Conservation (phyloP, 331 rosid genomes). For the Prunus yedoensis region DNA sequence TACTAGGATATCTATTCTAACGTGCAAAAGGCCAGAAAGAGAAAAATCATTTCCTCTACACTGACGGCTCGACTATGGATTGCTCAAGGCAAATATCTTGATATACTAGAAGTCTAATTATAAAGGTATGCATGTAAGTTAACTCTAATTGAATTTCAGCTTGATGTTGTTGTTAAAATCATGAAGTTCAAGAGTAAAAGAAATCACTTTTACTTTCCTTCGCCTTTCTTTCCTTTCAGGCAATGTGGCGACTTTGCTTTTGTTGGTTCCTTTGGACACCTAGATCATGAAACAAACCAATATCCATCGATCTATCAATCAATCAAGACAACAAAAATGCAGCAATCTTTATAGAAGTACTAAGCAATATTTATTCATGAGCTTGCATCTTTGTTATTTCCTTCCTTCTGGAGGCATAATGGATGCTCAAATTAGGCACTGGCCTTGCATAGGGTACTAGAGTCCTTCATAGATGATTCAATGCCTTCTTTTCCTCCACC, state of each 20-base stretch:
- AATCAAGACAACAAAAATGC: neutral
- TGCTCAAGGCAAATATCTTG: no score
- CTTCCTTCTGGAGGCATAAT: constrained; percentile 34
- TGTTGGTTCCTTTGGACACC: constrained; percentile 59
- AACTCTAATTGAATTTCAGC: no score
- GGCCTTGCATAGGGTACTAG: constrained; percentile 39
- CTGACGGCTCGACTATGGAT: no score
- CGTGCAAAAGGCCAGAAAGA: no score
- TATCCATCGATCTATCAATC: neutral
- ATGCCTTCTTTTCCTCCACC: constrained; percentile 37
- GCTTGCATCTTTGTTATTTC: neutral
- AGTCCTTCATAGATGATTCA: constrained; percentile 37
- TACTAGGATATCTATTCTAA: no score
- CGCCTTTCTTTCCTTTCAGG: constrained; percentile 59
- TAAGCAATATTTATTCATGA: neutral
- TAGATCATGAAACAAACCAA: constrained; percentile 5
- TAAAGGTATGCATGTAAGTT: no score
- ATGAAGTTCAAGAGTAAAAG: no score
- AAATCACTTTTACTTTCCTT: constrained; percentile 3
- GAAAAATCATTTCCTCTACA: no score
- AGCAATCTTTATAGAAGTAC: neutral
- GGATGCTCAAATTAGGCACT: constrained; percentile 31
- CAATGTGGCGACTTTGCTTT: constrained; percentile 81
- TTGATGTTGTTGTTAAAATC: no score
- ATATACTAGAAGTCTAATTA: no score